These are phyloP conservation scores for Chrysanthemum lavandulifolium DNA, from an alignment of 129 eudicot genomes.

Conservation along the genomic window DNA sequence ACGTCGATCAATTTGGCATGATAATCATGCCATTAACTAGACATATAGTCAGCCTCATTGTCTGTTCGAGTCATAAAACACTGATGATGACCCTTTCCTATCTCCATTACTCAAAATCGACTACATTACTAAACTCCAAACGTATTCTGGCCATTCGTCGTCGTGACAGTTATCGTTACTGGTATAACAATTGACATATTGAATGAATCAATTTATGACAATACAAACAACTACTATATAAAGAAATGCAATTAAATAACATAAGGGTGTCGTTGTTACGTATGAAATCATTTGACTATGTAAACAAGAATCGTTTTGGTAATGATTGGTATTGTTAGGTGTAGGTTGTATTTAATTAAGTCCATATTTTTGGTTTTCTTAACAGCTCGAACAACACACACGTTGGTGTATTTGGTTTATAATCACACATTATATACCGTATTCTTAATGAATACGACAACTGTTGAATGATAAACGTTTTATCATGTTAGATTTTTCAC, in stretches of 20 bases:
- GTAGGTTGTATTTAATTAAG: conserved; percentile 23
- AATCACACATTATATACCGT: no score
- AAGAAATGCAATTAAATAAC: neutral
- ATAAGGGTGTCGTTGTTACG: conserved; percentile 15
- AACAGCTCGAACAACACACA: conserved; percentile 23
- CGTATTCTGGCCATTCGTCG: neutral
- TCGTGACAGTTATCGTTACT: neutral
- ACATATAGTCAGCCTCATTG: neutral
- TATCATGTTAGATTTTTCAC: no score
- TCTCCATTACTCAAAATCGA: neutral
- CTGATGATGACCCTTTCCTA: neutral
- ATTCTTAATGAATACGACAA: no score
- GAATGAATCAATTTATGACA: neutral
- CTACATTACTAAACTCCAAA: neutral
- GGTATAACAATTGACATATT: neutral
- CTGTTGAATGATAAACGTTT: no score
- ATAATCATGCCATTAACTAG: conserved; percentile 1
- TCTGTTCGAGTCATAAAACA: neutral
- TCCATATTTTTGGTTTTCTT: conserved; percentile 17
- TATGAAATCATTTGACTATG: neutral
- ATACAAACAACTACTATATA: neutral
- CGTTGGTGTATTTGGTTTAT: neutral
- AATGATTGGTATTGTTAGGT: conserved; percentile 35
- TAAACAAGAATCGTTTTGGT: conserved; percentile 23
- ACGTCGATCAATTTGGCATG: conserved; percentile 1